Percentiles rank a stretch among this genome's conserved stretches.
Evolutionary conservation across 345 rosid species (phyloP).

Genomic region (Eutrema heterophyllum): DNA sequence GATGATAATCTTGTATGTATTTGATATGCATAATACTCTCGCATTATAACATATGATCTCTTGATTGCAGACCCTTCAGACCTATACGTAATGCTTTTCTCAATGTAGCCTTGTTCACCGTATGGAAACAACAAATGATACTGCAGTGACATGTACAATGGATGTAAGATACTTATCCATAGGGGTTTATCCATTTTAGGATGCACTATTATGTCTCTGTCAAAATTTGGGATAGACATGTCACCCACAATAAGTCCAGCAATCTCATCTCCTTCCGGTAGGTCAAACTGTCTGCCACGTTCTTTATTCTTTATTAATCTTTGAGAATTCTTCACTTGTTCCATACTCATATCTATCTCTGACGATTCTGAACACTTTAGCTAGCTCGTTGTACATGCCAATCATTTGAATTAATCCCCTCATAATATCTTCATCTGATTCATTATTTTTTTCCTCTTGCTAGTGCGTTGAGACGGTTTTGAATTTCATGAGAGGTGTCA

Average conservation of each 20-base stretch:
- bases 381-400: not conserved
- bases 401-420: not conserved
- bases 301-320: not conserved
- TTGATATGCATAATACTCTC: constrained; percentile 3
- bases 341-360: not conserved
- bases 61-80: not conserved
- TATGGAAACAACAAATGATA: not conserved
- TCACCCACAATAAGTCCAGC: not conserved
- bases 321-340: not conserved
- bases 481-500: not conserved
- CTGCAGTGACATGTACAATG: not conserved
- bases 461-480: not conserved
- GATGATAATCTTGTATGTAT: not conserved
- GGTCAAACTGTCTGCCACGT: not conserved
- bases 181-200: not conserved
- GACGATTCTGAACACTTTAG: not conserved
- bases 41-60: not conserved
- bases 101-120: not conserved
- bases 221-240: not conserved
- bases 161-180: not conserved
- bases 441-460: not conserved
- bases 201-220: not conserved
- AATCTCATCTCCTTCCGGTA: not conserved
- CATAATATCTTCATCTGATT: not conserved
- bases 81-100: not conserved